Evolutionary conservation across 108 stramenopile species (phyloP), one percentile per base, ranked within the genome.

Genomic region (Nannochloropsis oceanica): DNA sequence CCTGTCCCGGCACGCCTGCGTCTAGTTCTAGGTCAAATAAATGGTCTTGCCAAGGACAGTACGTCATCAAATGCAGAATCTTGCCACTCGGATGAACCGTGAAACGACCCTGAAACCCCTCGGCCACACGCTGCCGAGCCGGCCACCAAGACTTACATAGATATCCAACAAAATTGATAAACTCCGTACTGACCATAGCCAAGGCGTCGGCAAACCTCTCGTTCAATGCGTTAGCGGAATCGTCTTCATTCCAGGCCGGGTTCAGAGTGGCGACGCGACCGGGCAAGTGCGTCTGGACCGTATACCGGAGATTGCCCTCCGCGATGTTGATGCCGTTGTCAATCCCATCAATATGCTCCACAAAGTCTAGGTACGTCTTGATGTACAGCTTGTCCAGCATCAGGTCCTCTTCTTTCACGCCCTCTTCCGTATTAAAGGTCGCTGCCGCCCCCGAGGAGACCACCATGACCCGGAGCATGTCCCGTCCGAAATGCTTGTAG

Each of bases 281-380:
- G 22, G 95, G 90, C 26, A 99, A 90, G 82, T 94, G 93, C 27
- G 97, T 95, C 26, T 92, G 82, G 83, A 98, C 93, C n/a, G 84
- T 90, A 92, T 98, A 99, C 43, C 92, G 82, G 42, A 92, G 24
- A 11, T 85, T 18, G 14, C 91, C 90, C 20, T 89, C 84, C 79
- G 84, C 34, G 73, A 92, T 92, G 86, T 97, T 95, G 13, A 99
- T 96, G 13, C 99, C 99, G 25, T 98, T 99, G 91, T 99, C 99
- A 84, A 97, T 97, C 27, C 95, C 99, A 92, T 99, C 99, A 43
- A 99, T 89, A n/a, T 95, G 94, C 92, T 97, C 96, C 83, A 98
- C 89, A 82, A 99, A 94, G 42, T 91, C 88, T 84, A 96, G 85
- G 88, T 97, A 97, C 84, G 96, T 89, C 87, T 93, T 94, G 50